Evolutionary conservation across 1,284 basidiomycete species (phyloP), one percentile per base, ranked within the genome.

Genomic region (Cutaneotrichosporon sp.): DNA sequence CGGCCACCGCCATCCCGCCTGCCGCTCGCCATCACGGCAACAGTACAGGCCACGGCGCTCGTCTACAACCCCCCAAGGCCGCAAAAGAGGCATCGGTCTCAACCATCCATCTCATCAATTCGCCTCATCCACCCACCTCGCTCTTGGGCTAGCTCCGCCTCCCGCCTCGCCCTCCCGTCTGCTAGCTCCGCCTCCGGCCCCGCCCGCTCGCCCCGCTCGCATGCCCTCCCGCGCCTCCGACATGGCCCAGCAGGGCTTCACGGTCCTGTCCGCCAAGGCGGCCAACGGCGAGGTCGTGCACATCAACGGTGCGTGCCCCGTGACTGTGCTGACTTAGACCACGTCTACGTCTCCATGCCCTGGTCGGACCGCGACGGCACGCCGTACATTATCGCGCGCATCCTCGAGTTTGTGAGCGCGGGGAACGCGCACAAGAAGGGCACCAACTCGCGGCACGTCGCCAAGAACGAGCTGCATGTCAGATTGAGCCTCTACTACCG

Each of bases 401-500:
- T 97, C 79, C 97, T 97, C 90, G 91, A 95, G 80, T 95, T 97
- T 73, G 84, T 97, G 42, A 89, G 90, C 49, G 87, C 90, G 2
- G 67, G 70, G 52, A 65, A 69, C 8, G 76, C 73, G 16, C 71
- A 75, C 20, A 74, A 72, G 46, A 73, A 75, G 56, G 73, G 73
- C 13, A 46, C 54, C 43, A 38, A 46, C 55, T 49, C 45, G 31
- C 55, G 55, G 11, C 45, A 57, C 24, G 31, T 47, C 27, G 58
- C 52, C 52, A 67, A 58, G 57, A 66, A 67, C 54, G 77, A 72
- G 64, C 68, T 66, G 57, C 79, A 81, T 62, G 92, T 93, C 66
- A 87, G 94, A 51, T 84, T 95, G 58, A 92, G 92, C 56, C 89
- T 94, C 85, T 97, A 94, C 81, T 92, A 97, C 81, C 89, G 94